Conservation (phyloP, 495 filamentous ascomycete genomes). For the Hypomontagnella submonticulosa region DNA sequence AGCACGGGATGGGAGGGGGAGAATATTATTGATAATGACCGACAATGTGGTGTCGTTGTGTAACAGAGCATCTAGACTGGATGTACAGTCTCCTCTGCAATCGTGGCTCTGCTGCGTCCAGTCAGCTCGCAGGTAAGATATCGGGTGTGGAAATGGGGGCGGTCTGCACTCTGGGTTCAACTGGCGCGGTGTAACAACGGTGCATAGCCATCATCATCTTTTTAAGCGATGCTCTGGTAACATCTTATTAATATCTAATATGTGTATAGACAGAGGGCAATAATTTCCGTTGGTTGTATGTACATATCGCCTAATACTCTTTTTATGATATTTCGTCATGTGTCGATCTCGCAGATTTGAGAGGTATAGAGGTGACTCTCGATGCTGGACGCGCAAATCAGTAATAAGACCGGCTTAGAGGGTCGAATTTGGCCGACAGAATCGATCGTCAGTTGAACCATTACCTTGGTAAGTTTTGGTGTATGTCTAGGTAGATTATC, state of each 20-base stretch:
- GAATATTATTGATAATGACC: constrained; percentile 33
- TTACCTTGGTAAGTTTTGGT: too few relatives aligned
- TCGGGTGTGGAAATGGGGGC: constrained; percentile 26
- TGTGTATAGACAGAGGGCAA: constrained; percentile 2
- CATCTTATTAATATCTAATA: constrained; percentile 19
- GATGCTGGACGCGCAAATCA: too few relatives aligned
- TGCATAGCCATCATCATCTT: constrained; percentile 34
- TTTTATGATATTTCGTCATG: too few relatives aligned
- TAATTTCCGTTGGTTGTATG: constrained; percentile 8
- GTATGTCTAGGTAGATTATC: too few relatives aligned
- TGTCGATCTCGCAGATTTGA: too few relatives aligned
- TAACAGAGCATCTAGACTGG: constrained; percentile 1
- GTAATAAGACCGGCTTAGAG: too few relatives aligned
- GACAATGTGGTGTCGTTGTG: constrained; percentile 27
- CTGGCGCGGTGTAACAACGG: constrained; percentile 26
- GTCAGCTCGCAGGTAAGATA: constrained; percentile 20
- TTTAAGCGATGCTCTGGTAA: constrained; percentile 21
- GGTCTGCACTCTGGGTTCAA: constrained; percentile 25
- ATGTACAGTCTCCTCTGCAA: constrained; percentile 8
- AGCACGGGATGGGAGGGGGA: constrained; percentile 32
- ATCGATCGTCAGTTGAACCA: too few relatives aligned
- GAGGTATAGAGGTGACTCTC: too few relatives aligned
- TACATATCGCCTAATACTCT: too few relatives aligned
- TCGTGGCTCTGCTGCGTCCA: constrained; percentile 28
- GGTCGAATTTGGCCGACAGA: too few relatives aligned